Percentiles rank a stretch among this genome's conserved stretches.
These are phyloP conservation scores for Massarina eburnea DNA, from an alignment of 2,329 filamentous ascomycete genomes.

Conservation along the genomic window DNA sequence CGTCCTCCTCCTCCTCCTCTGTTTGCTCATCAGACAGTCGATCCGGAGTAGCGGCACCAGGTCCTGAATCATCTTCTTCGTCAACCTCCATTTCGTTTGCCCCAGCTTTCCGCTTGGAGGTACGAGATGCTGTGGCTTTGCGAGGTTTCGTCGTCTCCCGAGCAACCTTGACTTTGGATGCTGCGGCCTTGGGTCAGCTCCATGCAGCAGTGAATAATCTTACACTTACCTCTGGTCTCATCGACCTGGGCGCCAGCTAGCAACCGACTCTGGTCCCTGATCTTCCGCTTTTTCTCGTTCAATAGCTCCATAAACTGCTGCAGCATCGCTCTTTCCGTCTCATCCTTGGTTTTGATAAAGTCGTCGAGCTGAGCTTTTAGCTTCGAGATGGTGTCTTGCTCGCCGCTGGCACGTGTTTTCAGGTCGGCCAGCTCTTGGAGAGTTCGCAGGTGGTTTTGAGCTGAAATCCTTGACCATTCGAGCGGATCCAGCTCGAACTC, in stretches of 20 bases:
- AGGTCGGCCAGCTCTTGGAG: conserved; percentile 49
- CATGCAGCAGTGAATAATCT: background rate
- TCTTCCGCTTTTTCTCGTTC: conserved; percentile 80
- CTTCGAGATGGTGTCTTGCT: conserved; percentile 60
- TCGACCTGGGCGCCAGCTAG: conserved; percentile 57
- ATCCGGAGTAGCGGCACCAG: conserved; percentile 35
- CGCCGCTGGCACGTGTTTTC: conserved; percentile 47
- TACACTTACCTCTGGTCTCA: conserved; percentile 27
- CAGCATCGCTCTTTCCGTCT: conserved; percentile 66
- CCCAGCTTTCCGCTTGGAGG: conserved; percentile 39
- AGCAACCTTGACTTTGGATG: conserved; percentile 29
- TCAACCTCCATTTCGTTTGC: conserved; percentile 32
- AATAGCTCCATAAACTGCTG: conserved; percentile 70
- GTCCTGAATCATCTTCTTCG: conserved; percentile 26
- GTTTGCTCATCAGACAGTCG: conserved; percentile 39
- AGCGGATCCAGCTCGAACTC: conserved; percentile 65
- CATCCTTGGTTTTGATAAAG: conserved; percentile 65
- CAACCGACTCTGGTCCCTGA: conserved; percentile 69
- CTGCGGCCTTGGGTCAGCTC: conserved; percentile 15
- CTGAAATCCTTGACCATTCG: conserved; percentile 68
- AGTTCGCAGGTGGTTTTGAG: conserved; percentile 51
- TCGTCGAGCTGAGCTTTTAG: conserved; percentile 67
- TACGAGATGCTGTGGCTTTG: conserved; percentile 37
- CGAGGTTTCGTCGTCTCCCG: conserved; percentile 27
- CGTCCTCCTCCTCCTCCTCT: conserved; percentile 30